Evolutionary conservation across 75 land plant species (phyloP).

Genomic region (Chamaecyparis obtusa): DNA sequence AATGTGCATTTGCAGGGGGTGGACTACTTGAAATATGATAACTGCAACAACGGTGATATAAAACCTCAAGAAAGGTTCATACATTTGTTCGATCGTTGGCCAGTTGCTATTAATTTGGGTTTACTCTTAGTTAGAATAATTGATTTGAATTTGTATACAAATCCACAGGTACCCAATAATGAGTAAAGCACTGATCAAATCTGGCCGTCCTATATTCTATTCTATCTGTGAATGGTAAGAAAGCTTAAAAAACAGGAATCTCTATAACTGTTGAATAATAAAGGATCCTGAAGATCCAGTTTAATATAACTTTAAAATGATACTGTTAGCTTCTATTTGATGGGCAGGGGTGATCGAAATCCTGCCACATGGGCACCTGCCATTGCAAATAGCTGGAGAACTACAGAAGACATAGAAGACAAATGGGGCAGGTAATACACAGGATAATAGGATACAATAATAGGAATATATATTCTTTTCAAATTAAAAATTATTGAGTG

Average conservation of each 20-base stretch:
- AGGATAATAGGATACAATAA: neutral
- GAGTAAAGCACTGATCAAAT: constrained; percentile 60
- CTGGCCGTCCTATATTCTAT: constrained; percentile 74
- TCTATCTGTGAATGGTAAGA: constrained; percentile 86
- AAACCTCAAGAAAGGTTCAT: constrained; percentile 39
- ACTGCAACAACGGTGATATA: constrained; percentile 47
- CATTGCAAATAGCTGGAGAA: constrained; percentile 86
- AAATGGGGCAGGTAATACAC: constrained; percentile 75
- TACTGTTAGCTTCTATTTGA: neutral
- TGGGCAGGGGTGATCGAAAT: constrained; percentile 21
- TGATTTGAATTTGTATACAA: neutral
- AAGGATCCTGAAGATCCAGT: neutral
- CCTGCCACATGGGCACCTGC: constrained; percentile 49
- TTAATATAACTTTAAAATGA: neutral
- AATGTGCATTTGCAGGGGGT: constrained; percentile 42
- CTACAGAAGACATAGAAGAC: constrained; percentile 69
- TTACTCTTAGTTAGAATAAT: constrained; percentile 15
- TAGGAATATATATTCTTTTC: too few relatives aligned
- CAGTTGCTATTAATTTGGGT: neutral
- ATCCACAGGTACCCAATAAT: constrained; percentile 64
- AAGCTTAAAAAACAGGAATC: neutral
- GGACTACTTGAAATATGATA: constrained; percentile 93
- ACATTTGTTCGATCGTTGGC: neutral
- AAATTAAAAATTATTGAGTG: too few relatives aligned
- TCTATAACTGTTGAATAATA: too few relatives aligned